A percentile compares a stretch with the other conserved stretches of the same genome.
These are phyloP conservation scores for Metschnikowia santaceciliae DNA, from an alignment of 805 yeast species.

Conservation along the genomic window DNA sequence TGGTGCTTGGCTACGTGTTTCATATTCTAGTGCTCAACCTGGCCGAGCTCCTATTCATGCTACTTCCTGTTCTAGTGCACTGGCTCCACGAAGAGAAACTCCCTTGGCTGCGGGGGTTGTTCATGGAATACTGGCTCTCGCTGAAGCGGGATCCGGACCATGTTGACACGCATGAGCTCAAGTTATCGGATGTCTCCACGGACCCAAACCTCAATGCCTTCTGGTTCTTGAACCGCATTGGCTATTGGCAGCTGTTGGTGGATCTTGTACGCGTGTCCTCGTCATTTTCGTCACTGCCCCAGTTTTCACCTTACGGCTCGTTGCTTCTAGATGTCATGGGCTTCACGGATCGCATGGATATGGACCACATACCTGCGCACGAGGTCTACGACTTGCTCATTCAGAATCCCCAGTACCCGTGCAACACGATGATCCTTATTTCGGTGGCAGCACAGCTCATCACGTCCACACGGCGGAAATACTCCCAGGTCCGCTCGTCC, in stretches of 20 bases:
- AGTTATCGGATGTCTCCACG: background rate
- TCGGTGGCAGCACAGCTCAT: constrained; percentile 9
- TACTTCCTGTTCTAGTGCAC: constrained; percentile 34
- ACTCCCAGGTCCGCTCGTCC: constrained; percentile 3
- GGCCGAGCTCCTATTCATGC: constrained; percentile 26
- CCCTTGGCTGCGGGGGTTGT: constrained; percentile 10
- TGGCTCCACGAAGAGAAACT: constrained; percentile 31
- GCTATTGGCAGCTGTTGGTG: constrained; percentile 29
- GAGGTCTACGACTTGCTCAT: constrained; percentile 9
- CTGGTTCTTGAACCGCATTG: constrained; percentile 25
- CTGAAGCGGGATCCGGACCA: constrained; percentile 13
- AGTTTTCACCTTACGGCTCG: constrained; percentile 17
- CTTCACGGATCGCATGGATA: constrained; percentile 16
- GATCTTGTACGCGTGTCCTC: constrained; percentile 1
- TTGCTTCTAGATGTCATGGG: constrained; percentile 24
- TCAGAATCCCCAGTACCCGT: constrained; percentile 14
- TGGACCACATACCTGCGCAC: constrained; percentile 1
- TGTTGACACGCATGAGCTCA: constrained; percentile 7
- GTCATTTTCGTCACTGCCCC: constrained; percentile 7
- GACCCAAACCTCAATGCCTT: constrained; percentile 18
- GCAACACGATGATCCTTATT: constrained; percentile 11
- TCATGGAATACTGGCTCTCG: constrained; percentile 13
- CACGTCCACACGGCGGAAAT: background rate
- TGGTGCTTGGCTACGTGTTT: constrained; percentile 32
- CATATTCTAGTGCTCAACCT: constrained; percentile 35